Evolutionary conservation across 2,329 filamentous ascomycete genomes (phyloP).

Genomic region (Clarireedia sp.): DNA sequence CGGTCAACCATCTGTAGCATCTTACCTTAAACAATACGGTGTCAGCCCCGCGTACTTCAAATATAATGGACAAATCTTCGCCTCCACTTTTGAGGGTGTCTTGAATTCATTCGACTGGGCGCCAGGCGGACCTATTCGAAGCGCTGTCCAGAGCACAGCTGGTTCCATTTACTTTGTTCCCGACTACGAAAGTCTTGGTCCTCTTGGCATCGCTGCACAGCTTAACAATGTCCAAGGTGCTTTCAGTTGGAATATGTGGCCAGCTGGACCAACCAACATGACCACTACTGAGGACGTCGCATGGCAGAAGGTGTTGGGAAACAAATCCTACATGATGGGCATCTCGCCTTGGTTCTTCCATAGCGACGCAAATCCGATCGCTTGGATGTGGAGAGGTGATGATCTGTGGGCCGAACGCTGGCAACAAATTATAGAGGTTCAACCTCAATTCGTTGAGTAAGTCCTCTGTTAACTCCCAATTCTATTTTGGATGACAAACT

Average conservation of each 20-base stretch:
- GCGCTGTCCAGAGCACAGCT: constrained; percentile 22
- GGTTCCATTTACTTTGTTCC: constrained; percentile 37
- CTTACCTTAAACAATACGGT: constrained; percentile 28
- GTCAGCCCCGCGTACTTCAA: constrained; percentile 31
- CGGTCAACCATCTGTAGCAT: constrained; percentile 20
- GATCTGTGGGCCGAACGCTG: constrained; percentile 53
- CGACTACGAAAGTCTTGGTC: constrained; percentile 37
- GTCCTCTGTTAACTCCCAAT: constrained; percentile 20
- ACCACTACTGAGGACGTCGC: constrained; percentile 31
- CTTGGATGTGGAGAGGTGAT: constrained; percentile 57
- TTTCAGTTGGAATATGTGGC: constrained; percentile 39
- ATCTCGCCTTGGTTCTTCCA: constrained; percentile 55
- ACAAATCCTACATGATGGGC: constrained; percentile 44
- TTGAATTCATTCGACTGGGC: constrained; percentile 36
- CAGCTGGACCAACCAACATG: constrained; percentile 31
- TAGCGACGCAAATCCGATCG: constrained; percentile 48
- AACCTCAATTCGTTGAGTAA: constrained; percentile 38
- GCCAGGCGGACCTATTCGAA: constrained; percentile 30
- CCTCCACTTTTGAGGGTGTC: constrained; percentile 45
- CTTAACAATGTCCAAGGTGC: constrained; percentile 31
- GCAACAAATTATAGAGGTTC: constrained; percentile 39
- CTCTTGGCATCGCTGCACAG: constrained; percentile 23
- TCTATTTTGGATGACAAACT: constrained; percentile 14
- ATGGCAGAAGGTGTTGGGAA: constrained; percentile 32
- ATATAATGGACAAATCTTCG: constrained; percentile 35